phyloP scores from a whole-genome alignment of 75 land plant genomes.

The Pinus tabuliformis region DNA sequence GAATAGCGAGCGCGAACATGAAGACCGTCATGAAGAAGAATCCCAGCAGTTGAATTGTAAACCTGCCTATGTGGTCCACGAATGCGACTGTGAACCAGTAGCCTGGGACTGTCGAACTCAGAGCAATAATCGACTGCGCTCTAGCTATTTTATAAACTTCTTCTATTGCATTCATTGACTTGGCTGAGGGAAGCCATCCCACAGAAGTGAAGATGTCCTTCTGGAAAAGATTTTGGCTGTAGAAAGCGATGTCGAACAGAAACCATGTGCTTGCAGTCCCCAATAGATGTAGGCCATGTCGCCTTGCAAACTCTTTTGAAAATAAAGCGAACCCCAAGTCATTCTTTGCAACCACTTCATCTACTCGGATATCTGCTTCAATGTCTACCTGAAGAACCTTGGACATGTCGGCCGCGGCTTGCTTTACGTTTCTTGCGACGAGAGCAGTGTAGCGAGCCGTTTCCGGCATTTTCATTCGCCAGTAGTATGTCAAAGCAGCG shows the following conservation, averaged over 20 bases:
- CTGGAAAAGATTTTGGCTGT: conserved; percentile 23
- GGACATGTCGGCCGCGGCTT: conserved; percentile 50
- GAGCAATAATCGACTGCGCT: conserved; percentile 32
- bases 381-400: conserved; percentile 24
- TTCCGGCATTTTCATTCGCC: conserved; percentile 54
- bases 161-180: background rate
- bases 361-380: conserved; percentile 4
- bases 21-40: conserved; percentile 39
- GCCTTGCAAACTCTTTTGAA: conserved; percentile 6
- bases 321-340: background rate
- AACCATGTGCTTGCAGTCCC: conserved; percentile 27
- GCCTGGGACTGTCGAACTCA: conserved; percentile 34
- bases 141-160: conserved; percentile 11
- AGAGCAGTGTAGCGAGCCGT: conserved; percentile 60
- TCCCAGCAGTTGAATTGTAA: conserved; percentile 26
- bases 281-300: conserved; percentile 18
- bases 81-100: conserved; percentile 37
- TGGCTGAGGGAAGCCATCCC: conserved; percentile 20
- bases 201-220: conserved; percentile 17
- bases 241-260: background rate
- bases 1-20: conserved; percentile 31
- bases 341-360: background rate
- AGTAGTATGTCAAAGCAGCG: conserved; percentile 43
- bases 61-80: conserved; percentile 27
- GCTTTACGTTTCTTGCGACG: conserved; percentile 36